Evolutionary conservation across 768 basidiomycete species (phyloP).

Genomic region (Mrakia frigida): DNA sequence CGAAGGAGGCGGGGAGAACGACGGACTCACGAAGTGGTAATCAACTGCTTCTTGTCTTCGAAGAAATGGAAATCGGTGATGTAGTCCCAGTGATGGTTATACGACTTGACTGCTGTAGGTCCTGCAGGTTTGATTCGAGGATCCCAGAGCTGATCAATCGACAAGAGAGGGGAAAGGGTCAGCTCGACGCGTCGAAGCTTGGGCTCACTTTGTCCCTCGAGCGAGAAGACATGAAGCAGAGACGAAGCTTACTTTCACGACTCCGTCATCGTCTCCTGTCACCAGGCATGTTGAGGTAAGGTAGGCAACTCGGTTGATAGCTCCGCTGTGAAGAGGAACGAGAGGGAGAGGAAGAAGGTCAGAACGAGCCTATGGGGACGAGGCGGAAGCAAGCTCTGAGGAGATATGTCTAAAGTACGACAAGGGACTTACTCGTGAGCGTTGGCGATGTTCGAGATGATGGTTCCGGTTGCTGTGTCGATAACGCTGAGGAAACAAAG

Average conservation of each 20-base stretch:
- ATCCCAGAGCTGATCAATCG: conserved; percentile 74
- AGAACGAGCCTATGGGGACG: background rate
- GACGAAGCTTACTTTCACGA: conserved; percentile 68
- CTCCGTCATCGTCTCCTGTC: conserved; percentile 90
- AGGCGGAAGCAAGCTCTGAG: background rate
- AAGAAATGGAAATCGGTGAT: conserved; percentile 88
- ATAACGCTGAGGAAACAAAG: conserved; percentile 54
- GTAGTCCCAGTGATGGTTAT: conserved; percentile 87
- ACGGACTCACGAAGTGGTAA: conserved; percentile 70
- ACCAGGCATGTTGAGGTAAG: conserved; percentile 66
- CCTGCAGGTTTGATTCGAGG: conserved; percentile 52
- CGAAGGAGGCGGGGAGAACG: too few species aligned
- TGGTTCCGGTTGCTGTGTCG: conserved; percentile 58
- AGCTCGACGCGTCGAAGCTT: background rate
- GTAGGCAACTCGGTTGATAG: conserved; percentile 73
- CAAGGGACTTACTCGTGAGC: conserved; percentile 62
- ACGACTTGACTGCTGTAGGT: conserved; percentile 58
- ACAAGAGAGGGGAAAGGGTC: background rate
- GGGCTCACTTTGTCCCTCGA: background rate
- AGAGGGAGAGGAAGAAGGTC: background rate
- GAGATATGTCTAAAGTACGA: conserved; percentile 25
- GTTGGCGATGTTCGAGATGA: conserved; percentile 51
- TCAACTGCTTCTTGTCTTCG: conserved; percentile 72
- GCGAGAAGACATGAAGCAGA: background rate
- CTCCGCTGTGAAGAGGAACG: conserved; percentile 16